Evolutionary conservation across 768 basidiomycete genomes (phyloP), one percentile per base, ranked within the genome.

Genomic region (Lentinula sp.): DNA sequence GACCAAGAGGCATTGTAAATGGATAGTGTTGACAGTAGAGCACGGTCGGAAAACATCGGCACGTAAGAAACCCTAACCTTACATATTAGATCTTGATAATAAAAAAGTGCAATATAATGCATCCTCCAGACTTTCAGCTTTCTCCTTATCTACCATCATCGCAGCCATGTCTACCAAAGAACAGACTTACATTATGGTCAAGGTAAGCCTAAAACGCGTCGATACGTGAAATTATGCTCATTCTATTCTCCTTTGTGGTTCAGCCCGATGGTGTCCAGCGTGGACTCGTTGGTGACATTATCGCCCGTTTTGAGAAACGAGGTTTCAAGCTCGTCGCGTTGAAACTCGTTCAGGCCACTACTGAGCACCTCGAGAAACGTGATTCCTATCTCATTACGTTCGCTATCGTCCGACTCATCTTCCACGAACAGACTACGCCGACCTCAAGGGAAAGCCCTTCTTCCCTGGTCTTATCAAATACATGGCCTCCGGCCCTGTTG

Each of bases 121-220:
- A 48, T 48, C 46, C n/a, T 48, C 20, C 20, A 48, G 18, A 48
- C 20, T 9, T 48, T 23, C 46, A 18, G 7, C 65, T 51, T 51
- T 63, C 57, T 65, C 67, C 66, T 55, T 68, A 66, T 71, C 66
- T 67, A 67, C 66, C 67, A 68, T 70, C 66, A 64, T 64, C 66
- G 55, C 70, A 65, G 74, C 67, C 73, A 90, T 90, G 89, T 87
- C 91, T 67, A 75, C 76, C 72, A 69, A 66, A 57, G 95, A 98
- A 74, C 93, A 93, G 76, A 96, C 95, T 76, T 98, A 96, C 81
- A 98, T 98, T 83, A 98, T 98, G 96, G 85, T 98, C 88, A 99
- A 98, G 94, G 93, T 88, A 59, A 51, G 20, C 39, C 35, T 35
- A 13, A 7, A 23, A 52, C 36, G 28, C 57, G 43, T 59, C 33